Evolutionary conservation across 169 alveolate genomes (phyloP).

Genomic region (Neospora caninum): DNA sequence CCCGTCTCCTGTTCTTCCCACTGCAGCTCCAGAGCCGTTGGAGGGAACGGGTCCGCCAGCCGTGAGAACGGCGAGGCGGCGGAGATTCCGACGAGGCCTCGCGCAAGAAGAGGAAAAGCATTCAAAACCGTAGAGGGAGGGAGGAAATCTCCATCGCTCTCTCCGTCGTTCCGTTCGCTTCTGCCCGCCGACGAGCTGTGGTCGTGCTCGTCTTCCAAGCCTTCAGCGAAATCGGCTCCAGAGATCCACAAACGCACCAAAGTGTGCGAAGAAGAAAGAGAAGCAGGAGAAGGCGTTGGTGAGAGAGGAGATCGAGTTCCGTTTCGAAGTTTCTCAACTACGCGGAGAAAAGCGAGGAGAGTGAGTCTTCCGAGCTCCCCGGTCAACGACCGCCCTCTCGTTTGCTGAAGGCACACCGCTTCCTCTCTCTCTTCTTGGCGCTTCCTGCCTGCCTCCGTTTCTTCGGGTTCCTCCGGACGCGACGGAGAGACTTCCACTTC

Average conservation of each 20-base stretch:
- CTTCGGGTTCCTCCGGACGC: neutral
- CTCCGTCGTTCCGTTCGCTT: neutral
- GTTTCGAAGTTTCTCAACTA: neutral
- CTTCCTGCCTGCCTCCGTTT: neutral
- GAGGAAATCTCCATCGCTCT: neutral
- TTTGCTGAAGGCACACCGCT: neutral
- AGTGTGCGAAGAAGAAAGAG: neutral
- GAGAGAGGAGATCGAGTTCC: neutral
- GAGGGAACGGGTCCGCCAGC: slow-evolving; percentile 6
- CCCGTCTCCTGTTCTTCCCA: neutral
- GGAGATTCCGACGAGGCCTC: neutral
- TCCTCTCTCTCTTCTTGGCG: neutral
- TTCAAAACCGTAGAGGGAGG: neutral
- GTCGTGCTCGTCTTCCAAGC: neutral
- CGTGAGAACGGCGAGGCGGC: slow-evolving; percentile 24
- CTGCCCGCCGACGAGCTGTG: neutral
- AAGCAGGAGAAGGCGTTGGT: neutral
- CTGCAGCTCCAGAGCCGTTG: neutral
- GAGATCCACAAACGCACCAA: neutral
- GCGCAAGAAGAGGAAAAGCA: neutral
- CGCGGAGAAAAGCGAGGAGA: neutral
- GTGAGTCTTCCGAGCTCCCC: neutral
- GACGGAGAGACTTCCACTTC: too few relatives aligned
- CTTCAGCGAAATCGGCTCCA: neutral
- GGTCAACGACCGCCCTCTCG: neutral